Evolutionary conservation across 257 asterid genomes (phyloP).

Genomic region (Solanum pennellii): DNA sequence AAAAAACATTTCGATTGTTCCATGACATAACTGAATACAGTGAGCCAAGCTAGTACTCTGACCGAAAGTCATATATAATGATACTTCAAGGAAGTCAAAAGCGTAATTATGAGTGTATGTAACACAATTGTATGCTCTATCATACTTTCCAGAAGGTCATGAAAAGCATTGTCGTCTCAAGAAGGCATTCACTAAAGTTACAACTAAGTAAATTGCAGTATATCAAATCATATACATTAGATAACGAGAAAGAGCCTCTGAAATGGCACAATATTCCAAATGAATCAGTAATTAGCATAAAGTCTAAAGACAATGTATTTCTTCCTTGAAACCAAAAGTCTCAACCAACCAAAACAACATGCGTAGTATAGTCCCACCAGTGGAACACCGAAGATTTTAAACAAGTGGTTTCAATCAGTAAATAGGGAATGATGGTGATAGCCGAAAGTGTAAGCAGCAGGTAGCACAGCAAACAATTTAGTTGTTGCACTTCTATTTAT

Average conservation of each 20-base stretch:
- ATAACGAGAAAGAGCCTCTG: not conserved
- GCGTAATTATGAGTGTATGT: not conserved
- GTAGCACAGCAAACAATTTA: not conserved
- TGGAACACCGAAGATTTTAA: too few relatives aligned
- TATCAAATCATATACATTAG: not conserved
- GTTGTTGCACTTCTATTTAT: not conserved
- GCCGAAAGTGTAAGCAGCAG: not conserved
- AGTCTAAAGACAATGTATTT: not conserved
- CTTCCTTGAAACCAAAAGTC: not conserved
- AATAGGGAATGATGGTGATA: not conserved
- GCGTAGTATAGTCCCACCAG: not conserved
- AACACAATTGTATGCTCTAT: not conserved
- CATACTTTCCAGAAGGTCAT: not conserved
- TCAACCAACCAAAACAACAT: not conserved
- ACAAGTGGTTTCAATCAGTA: not conserved
- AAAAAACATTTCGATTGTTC: not conserved
- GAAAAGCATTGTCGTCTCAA: not conserved
- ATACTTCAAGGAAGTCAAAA: not conserved
- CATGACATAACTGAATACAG: not conserved
- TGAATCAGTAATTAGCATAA: not conserved
- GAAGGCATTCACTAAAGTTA: not conserved
- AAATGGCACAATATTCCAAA: not conserved
- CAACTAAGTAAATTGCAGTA: not conserved
- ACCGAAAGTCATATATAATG: not conserved
- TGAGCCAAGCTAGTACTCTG: not conserved